Evolutionary conservation across 768 basidiomycete species (phyloP), one percentile per base, ranked within the genome.

Genomic region (Phanerodontia chrysosporium): DNA sequence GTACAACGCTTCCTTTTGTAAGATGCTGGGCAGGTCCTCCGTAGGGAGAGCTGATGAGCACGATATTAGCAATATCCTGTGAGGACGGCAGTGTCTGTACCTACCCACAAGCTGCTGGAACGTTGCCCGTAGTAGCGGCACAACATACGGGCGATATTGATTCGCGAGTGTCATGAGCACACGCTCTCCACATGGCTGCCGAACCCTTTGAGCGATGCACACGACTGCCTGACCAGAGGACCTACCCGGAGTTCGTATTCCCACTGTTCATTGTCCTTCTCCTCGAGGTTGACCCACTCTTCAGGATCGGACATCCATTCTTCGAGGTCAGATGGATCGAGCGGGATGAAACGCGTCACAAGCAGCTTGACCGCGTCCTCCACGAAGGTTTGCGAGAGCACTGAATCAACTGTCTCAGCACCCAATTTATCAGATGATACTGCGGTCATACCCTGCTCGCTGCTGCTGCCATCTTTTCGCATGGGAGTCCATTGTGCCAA

Each of bases 251-350:
- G 83, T 66, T 96, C 93, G 66, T 83, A 98, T 65, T 95, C 89
- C 95, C 95, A 98, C 58, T 90, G 85, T 39, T 95, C 94, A 45
- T 85, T 90, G 62, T 94, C 93, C 62, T 86, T 87, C 59, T 93
- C 92, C 72, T 98, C 94, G 10, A 84, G 72, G 59, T 92, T 91
- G 12, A 96, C 83, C 92, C 94, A 99, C 65, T 95, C 92, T 75
- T 99, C 96, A 0, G 95, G 94, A 69, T 95, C 92, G 16, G 81
- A 79, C 73, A 87, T 79, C 91, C 95, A 94, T 4, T 80, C 81
- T 63, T 92, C 84, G 10, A 98, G 78, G 70, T 98, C 96, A 1
- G 80, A 74, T 5, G 89, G 80, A 55, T 88, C 89, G 46, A 99
- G 76, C 13, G 92, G 92, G 70, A 99, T 86, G 66, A 96, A 87